Evolutionary conservation across 257 asterid genomes (phyloP), one percentile per base, ranked within the genome.

Genomic region (Nicotiana undulata): DNA sequence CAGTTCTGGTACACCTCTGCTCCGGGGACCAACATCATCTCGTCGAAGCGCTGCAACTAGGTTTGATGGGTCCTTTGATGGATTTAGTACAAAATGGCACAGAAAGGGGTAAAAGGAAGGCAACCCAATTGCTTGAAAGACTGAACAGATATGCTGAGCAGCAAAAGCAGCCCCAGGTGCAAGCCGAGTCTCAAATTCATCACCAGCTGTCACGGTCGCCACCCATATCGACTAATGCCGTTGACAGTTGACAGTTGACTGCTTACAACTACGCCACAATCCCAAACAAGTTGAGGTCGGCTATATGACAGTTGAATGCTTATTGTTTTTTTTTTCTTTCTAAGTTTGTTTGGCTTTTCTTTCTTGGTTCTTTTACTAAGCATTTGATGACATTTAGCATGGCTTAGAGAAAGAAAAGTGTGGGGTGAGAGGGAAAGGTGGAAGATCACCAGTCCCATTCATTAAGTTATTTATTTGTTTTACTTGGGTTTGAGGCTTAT

Each of bases 81-180:
- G 76, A 80, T 52, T 51, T 82, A 17, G 82, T 40, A 37, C 66
- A 76, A 52, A 82, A 20, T 22, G 85, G 81, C 9, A 82, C 85
- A 17, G 59, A 70, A 64, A 76, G 79, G 40, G 85, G 81, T 68
- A 63, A 44, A 51, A 55, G 79, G 22, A 82, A 76, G 66, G 85
- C 81, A 0, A 53, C 81, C 58, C 65, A 80, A 29, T 37, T 82
- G 68, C 84, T 76, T 20, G 78, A 82, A 72, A 76, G 81, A 63
- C 52, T 82, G 77, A 63, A 63, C 32, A 76, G 81, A 26, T 55
- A 46, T 16, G 44, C 79, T 4, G 61, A 74, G 44, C 79, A 49
- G 79, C 58, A 34, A 15, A 26, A 74, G 26, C 24, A 49, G 26
- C 61, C 61, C 24, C 79, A 24, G 44, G 61, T 9, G 0, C 61